Evolutionary conservation across 179 eudicot species (phyloP).

Genomic region (Silene noctiflora): DNA sequence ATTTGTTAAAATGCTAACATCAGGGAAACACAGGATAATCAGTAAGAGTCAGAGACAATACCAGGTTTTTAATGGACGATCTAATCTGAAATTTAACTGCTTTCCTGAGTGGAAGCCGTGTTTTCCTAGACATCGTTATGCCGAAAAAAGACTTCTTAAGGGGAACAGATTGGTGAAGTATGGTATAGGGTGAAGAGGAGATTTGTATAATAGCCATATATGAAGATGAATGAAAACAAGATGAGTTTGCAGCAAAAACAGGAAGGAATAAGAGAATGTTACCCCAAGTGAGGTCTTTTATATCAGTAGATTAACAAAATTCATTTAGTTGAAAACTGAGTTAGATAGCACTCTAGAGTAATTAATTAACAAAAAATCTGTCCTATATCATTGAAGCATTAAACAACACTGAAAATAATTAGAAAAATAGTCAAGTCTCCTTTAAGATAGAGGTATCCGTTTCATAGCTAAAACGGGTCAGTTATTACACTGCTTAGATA

Average conservation of each 20-base stretch:
- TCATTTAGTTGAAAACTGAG: slow-evolving; percentile 24
- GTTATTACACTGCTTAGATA: too few species aligned
- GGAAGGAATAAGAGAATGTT: slow-evolving; percentile 18
- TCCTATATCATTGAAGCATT: slow-evolving; percentile 22
- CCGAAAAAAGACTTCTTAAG: slow-evolving; percentile 31
- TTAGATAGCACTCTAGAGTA: slow-evolving; percentile 25
- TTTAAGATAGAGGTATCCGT: too few species aligned
- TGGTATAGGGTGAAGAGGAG: slow-evolving; percentile 32
- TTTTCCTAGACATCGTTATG: slow-evolving; percentile 28
- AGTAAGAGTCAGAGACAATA: slow-evolving; percentile 15
- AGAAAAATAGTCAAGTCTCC: too few species aligned
- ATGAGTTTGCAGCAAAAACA: not conserved
- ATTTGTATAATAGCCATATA: slow-evolving; percentile 46
- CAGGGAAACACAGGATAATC: not conserved
- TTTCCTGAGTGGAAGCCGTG: slow-evolving; percentile 33
- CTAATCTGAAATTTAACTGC: slow-evolving; percentile 36
- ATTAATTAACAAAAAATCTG: slow-evolving; percentile 12
- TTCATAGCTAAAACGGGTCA: too few species aligned
- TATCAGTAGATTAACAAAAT: slow-evolving; percentile 19
- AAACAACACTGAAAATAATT: slow-evolving; percentile 7
- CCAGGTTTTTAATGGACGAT: slow-evolving; percentile 52
- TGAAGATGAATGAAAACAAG: slow-evolving; percentile 12
- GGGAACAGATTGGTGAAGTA: slow-evolving; percentile 25
- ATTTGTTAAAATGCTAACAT: not conserved
- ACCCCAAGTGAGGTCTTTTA: slow-evolving; percentile 23